phyloP scores from a whole-genome alignment of 2,329 filamentous ascomycete species.

The Diplodia mutila region DNA sequence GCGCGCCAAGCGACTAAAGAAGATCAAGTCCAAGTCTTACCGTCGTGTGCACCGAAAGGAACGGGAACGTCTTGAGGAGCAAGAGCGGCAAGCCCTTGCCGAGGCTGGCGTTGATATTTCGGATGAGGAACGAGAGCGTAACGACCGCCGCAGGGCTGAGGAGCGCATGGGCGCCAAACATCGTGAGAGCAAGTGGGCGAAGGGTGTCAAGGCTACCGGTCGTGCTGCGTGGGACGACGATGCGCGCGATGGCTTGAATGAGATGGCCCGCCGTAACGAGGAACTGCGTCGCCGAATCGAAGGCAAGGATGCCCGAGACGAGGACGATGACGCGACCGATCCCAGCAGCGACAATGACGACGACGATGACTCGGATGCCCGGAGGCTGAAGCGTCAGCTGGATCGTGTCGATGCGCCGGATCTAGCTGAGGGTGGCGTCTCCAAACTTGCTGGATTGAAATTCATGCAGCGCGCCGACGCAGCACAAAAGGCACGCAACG shows the following conservation, averaged over 20 bases:
- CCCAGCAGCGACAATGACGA: slow-evolving; percentile 56
- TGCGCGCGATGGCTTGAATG: slow-evolving; percentile 74
- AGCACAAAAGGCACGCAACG: slow-evolving; percentile 75
- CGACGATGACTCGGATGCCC: slow-evolving; percentile 65
- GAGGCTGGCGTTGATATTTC: slow-evolving; percentile 64
- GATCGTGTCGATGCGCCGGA: slow-evolving; percentile 51
- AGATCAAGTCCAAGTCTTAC: slow-evolving; percentile 98
- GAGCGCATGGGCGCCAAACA: slow-evolving; percentile 86
- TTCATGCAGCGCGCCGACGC: slow-evolving; percentile 94
- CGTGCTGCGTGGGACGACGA: slow-evolving; percentile 88
- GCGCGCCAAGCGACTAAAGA: slow-evolving; percentile 90
- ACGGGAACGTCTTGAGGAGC: slow-evolving; percentile 61
- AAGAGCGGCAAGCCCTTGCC: slow-evolving; percentile 61
- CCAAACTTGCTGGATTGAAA: slow-evolving; percentile 79
- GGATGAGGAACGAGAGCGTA: slow-evolving; percentile 66
- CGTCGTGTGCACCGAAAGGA: slow-evolving; percentile 88
- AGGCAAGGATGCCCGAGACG: slow-evolving; percentile 63
- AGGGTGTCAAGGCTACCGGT: slow-evolving; percentile 76
- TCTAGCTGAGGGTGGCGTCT: slow-evolving; percentile 60
- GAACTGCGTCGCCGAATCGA: slow-evolving; percentile 80
- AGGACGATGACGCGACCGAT: slow-evolving; percentile 55
- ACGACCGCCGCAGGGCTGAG: slow-evolving; percentile 76
- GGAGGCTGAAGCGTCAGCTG: slow-evolving; percentile 41
- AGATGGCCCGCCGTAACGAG: slow-evolving; percentile 81
- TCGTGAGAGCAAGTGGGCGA: slow-evolving; percentile 90